Conservation (phyloP, 164 flowering plant species). For the Tetrastigma voinierianum region DNA sequence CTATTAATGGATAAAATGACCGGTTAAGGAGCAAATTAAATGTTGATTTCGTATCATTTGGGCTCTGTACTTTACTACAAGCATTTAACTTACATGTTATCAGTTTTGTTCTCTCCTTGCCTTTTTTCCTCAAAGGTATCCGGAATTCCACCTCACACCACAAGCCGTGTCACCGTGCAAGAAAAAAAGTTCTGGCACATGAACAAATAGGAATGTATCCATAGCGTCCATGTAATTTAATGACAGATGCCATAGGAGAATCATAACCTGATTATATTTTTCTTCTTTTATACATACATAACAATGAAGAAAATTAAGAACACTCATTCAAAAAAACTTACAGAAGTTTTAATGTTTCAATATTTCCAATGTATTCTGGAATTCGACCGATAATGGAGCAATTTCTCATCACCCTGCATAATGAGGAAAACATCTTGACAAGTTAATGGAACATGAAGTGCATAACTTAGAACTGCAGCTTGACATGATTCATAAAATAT, state of each 20-base stretch:
- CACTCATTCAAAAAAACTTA: slow-evolving; percentile 31
- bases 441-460: not conserved
- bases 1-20: not conserved
- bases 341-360: slow-evolving; percentile 37
- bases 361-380: slow-evolving; percentile 48
- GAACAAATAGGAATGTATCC: no score
- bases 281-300: no score
- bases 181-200: slow-evolving; percentile 1
- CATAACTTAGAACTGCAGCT: not conserved
- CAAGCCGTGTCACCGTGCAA: slow-evolving; percentile 53
- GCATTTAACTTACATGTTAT: slow-evolving; percentile 33
- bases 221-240: no score
- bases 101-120: not conserved
- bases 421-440: not conserved
- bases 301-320: no score
- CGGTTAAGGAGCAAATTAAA: no score
- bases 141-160: slow-evolving; percentile 66
- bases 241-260: no score
- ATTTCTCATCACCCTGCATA: slow-evolving; percentile 62
- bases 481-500: not conserved
- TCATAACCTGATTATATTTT: no score
- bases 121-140: slow-evolving; percentile 17
- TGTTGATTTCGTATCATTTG: no score
- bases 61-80: not conserved
- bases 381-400: slow-evolving; percentile 61